These are phyloP conservation scores for Aurinia saxatilis DNA, from an alignment of 345 rosid species.

Conservation along the genomic window DNA sequence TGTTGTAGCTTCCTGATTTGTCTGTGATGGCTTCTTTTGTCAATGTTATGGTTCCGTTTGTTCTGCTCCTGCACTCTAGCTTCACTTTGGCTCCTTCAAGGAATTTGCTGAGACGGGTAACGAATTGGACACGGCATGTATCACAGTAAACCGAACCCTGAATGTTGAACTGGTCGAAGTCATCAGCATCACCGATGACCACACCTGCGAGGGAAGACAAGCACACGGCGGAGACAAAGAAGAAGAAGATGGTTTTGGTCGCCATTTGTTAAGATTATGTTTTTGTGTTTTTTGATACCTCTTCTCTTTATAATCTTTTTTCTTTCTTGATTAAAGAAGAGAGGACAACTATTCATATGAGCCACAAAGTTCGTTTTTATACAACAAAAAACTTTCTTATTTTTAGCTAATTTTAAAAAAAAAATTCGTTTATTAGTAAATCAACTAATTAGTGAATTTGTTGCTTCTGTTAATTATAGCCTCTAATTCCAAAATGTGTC, in stretches of 20 bases:
- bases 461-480: conserved; percentile 6
- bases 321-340: conserved; percentile 14
- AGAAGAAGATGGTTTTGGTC: conserved; percentile 22
- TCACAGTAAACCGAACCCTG: conserved; percentile 56
- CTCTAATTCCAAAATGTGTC: conserved; percentile 4
- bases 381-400: neutral
- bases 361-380: conserved; percentile 23
- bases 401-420: neutral
- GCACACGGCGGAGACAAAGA: conserved; percentile 43
- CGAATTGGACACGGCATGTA: conserved; percentile 56
- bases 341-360: conserved; percentile 22
- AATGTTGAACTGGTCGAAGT: conserved; percentile 29
- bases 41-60: conserved; percentile 28
- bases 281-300: neutral
- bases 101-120: conserved; percentile 39
- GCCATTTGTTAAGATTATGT: conserved; percentile 20
- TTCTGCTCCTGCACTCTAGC: conserved; percentile 46
- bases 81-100: conserved; percentile 48
- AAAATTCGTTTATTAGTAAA: no score
- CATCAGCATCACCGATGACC: conserved; percentile 23
- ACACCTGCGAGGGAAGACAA: conserved; percentile 29
- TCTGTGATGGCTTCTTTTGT: conserved; percentile 35
- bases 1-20: conserved; percentile 32
- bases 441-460: no score
- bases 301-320: conserved; percentile 8